A percentile compares a stretch with the other conserved stretches of the same genome.
These are phyloP conservation scores for Sesbania bispinosa DNA, from an alignment of 306 rosid genomes.

Conservation along the genomic window DNA sequence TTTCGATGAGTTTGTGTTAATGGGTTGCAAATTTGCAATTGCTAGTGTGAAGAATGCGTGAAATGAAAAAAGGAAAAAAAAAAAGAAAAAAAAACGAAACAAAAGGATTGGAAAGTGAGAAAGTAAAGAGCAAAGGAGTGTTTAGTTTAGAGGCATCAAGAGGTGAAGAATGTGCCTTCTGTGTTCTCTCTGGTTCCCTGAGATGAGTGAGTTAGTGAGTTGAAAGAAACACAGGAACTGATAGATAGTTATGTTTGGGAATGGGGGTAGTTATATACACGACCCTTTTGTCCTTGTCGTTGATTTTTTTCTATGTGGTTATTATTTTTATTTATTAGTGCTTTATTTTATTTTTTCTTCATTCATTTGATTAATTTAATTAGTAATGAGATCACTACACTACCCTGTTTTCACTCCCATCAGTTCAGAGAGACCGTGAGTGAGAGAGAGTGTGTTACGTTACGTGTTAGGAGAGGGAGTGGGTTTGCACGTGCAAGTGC, in stretches of 20 bases:
- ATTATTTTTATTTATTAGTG: neutral
- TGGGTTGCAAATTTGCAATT: neutral
- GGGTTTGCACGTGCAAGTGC: conserved; percentile 63
- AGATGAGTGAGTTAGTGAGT: conserved; percentile 10
- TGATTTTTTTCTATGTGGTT: no score
- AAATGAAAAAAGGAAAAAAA: neutral
- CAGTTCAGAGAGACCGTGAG: neutral
- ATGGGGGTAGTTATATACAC: conserved; percentile 44
- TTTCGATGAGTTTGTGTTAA: neutral
- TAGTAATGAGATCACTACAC: neutral
- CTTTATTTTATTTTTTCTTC: neutral
- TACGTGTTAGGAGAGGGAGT: conserved; percentile 25
- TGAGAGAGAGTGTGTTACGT: conserved; percentile 12
- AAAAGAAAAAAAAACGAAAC: neutral
- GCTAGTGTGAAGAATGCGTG: neutral
- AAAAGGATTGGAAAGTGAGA: neutral
- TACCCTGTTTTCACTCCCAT: neutral
- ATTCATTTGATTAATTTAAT: neutral
- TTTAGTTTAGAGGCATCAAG: conserved; percentile 30
- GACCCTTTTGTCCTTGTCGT: conserved; percentile 18
- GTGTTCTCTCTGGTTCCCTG: neutral
- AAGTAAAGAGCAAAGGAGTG: neutral
- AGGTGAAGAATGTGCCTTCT: neutral
- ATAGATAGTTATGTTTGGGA: conserved; percentile 27
- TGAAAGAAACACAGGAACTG: neutral